Conservation (phyloP, 2,329 filamentous ascomycete genomes). For the Xylaria sp. region DNA sequence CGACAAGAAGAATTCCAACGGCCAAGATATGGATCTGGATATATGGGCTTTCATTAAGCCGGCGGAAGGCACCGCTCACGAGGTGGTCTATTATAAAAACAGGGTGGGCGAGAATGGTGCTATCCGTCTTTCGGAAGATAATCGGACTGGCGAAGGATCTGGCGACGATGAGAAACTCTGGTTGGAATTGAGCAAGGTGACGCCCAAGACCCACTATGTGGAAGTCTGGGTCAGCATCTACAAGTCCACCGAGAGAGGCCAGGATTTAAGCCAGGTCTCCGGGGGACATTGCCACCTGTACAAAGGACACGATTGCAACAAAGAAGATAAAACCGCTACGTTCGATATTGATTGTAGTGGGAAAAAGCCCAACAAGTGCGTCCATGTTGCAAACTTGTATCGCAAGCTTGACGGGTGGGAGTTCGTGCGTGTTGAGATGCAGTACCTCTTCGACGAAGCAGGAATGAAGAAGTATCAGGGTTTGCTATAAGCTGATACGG, state of each 20-base stretch:
- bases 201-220: not conserved
- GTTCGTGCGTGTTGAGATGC: not conserved
- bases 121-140: not conserved
- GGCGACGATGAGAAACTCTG: not conserved
- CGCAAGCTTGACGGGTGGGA: not conserved
- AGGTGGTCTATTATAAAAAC: not conserved
- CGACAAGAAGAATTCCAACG: not conserved
- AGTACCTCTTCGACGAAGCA: not conserved
- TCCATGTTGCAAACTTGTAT: not conserved
- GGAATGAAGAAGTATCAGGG: not conserved
- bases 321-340: not conserved
- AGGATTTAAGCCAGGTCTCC: not conserved
- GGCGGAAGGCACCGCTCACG: no score
- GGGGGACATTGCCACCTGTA: not conserved
- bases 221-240: not conserved
- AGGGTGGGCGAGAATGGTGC: not conserved
- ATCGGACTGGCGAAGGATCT: not conserved
- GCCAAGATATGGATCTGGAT: not conserved
- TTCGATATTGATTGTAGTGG: not conserved
- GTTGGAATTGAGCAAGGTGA: not conserved
- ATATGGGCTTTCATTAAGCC: not conserved
- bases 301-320: not conserved
- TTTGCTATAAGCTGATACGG: not conserved
- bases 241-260: not conserved
- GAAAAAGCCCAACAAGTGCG: no score